Percentiles rank a stretch among this genome's conserved stretches.
phyloP scores from a whole-genome alignment of 2,329 filamentous ascomycete species.

The Pseudogymnoascus sp. region DNA sequence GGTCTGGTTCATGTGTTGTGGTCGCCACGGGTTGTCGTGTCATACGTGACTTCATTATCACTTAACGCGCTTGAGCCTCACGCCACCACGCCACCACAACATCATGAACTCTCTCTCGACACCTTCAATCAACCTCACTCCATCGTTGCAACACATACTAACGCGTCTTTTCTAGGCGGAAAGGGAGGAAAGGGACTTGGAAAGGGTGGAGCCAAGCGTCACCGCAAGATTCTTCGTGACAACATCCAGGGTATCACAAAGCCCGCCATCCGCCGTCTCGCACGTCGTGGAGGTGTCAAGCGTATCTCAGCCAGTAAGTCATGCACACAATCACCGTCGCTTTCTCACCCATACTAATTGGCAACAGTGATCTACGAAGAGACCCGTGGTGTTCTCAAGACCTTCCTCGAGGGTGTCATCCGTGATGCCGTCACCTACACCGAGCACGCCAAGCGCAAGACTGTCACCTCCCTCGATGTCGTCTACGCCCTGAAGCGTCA shows the following conservation, averaged over 20 bases:
- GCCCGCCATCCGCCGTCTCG: slow-evolving; percentile 96
- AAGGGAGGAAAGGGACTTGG: slow-evolving; percentile 97
- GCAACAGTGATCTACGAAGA: slow-evolving; percentile 69
- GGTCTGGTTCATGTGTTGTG: slow-evolving; percentile 17
- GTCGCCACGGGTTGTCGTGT: slow-evolving; percentile 18
- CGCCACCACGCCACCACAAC: slow-evolving; percentile 16
- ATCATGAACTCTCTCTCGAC: slow-evolving; percentile 16
- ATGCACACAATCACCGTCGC: not conserved
- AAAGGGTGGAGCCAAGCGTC: slow-evolving; percentile 97
- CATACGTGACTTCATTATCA: slow-evolving; percentile 12
- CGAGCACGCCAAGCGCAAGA: slow-evolving; percentile 76
- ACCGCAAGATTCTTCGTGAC: slow-evolving; percentile 98
- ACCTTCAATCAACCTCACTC: slow-evolving; percentile 15
- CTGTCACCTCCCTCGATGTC: slow-evolving; percentile 57
- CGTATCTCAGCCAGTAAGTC: slow-evolving; percentile 87
- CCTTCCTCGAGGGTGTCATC: slow-evolving; percentile 76
- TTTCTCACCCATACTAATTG: slow-evolving; percentile 14
- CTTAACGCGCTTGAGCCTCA: slow-evolving; percentile 15
- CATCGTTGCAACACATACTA: slow-evolving; percentile 31
- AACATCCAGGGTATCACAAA: slow-evolving; percentile 99
- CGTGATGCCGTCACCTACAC: slow-evolving; percentile 75
- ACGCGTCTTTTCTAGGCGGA: slow-evolving; percentile 57
- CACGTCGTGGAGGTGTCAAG: slow-evolving; percentile 99
- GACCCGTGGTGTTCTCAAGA: slow-evolving; percentile 75
- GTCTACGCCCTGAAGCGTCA: slow-evolving; percentile 59